Evolutionary conservation across 768 basidiomycete genomes (phyloP).

Genomic region (Termitomyces eurrhizus): DNA sequence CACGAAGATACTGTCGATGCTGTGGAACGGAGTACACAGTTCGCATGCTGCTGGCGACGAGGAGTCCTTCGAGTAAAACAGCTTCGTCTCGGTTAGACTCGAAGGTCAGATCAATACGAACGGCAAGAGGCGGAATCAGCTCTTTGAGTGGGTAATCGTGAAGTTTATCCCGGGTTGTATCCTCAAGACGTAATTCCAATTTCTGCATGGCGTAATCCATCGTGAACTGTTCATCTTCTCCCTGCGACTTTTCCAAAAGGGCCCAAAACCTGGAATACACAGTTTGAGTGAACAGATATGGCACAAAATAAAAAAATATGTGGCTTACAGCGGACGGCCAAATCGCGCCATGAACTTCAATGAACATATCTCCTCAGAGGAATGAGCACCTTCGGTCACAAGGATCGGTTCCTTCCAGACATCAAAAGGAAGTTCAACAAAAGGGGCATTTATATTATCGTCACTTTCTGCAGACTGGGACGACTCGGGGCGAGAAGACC

Average conservation of each 20-base stretch:
- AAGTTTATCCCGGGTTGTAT: not conserved
- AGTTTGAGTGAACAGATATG: not conserved
- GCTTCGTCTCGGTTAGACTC: not conserved
- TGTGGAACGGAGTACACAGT: not conserved
- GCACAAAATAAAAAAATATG: not conserved
- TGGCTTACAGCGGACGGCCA: not conserved
- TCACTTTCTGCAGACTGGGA: not conserved
- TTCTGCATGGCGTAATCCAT: not conserved
- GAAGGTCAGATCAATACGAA: not conserved
- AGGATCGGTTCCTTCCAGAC: not conserved
- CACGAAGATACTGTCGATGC: not conserved
- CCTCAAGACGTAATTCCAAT: not conserved
- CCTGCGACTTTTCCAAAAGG: not conserved
- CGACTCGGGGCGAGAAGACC: not conserved
- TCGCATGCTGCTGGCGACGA: not conserved
- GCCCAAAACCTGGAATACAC: not conserved
- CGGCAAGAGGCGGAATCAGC: not conserved
- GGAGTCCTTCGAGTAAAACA: not conserved
- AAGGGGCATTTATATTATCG: not conserved
- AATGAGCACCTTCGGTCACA: not conserved
- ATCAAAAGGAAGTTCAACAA: constrained; percentile 9
- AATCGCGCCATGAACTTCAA: not conserved
- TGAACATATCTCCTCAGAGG: not conserved
- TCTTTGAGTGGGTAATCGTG: not conserved
- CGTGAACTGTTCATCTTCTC: too few species aligned